Evolutionary conservation across 169 alveolate species (phyloP), one percentile per base, ranked within the genome.

Genomic region (Plasmodium sp.): DNA sequence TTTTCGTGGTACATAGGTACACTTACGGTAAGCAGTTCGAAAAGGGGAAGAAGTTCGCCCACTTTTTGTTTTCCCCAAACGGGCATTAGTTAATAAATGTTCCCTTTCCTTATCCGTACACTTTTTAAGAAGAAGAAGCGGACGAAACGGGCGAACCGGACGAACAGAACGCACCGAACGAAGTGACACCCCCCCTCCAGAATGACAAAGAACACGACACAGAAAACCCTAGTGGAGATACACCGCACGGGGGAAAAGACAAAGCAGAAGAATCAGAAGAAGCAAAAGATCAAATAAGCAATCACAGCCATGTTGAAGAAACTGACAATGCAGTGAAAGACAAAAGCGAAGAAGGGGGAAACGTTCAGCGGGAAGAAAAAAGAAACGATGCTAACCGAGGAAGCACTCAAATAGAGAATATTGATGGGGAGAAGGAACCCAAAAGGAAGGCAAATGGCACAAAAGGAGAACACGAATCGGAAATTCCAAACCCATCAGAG

Each of bases 1-100:
- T 88, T 79, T 80, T 88, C 72, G 90, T 88, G 51, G 48, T 88
- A 43, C 75, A 88, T 43, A 88, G 56, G 16, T 27, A 80, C 58
- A 80, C 43, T 14, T 67, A 77, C 36, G 94, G 94, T 88, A 88
- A 36, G 75, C 31, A 62, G 3, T 67, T 43, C 39, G 27, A 84
- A 71, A 84, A 58, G 33, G 36, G 51, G 12, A 80, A 88, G 33
- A 43, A 22, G 5, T 67, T 18, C 5, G 9, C n/a, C n/a, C 39
- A 27, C 39, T 67, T 67, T 67, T 22, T 67, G 5, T 67, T 67
- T 67, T 67, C 39, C 39, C 31, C 16, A 31, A 18, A 27, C 0
- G 39, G 9, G 39, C 77, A 22, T 67, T 67, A 18, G 39, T 27
- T 31, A 27, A 67, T 67, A 6, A 18, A 3, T 18, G 22, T 27